Percentiles rank a stretch among this genome's conserved stretches.
phyloP scores from a whole-genome alignment of 768 basidiomycete genomes.

The Multifurca ochricompacta region DNA sequence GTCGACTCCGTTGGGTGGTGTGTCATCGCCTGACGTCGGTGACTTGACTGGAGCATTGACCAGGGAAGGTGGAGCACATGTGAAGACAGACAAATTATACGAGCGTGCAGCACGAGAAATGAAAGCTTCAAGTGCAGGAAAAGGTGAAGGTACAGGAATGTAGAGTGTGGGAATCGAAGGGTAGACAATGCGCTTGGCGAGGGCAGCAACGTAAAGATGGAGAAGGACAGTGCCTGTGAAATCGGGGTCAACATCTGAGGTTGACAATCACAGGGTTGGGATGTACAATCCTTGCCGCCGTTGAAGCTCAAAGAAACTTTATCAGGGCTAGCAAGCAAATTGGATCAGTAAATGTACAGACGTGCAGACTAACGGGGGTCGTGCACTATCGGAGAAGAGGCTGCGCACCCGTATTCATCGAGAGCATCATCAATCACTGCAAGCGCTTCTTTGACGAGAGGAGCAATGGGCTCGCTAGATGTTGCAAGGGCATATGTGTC shows the following conservation, averaged over 20 bases:
- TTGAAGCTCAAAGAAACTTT: constrained; percentile 89
- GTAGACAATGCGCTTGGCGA: constrained; percentile 36
- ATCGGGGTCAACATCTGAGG: not conserved
- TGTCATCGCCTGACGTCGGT: constrained; percentile 29
- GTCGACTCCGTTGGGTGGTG: constrained; percentile 42
- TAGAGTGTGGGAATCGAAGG: constrained; percentile 58
- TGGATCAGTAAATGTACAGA: constrained; percentile 27
- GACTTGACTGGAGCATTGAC: constrained; percentile 39
- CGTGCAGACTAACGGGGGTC: constrained; percentile 10
- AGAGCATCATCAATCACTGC: constrained; percentile 73
- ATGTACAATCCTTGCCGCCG: constrained; percentile 95
- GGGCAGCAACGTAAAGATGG: constrained; percentile 73
- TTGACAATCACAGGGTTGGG: not conserved
- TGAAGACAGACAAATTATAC: constrained; percentile 75
- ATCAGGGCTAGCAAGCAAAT: constrained; percentile 28
- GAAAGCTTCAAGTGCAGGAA: constrained; percentile 76
- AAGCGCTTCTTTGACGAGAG: constrained; percentile 68
- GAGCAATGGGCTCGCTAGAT: constrained; percentile 46
- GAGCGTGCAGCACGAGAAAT: constrained; percentile 50
- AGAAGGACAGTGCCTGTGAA: constrained; percentile 87
- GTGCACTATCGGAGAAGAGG: constrained; percentile 7
- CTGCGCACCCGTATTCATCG: constrained; percentile 71
- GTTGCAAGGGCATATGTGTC: constrained; percentile 57
- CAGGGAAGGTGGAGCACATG: constrained; percentile 32
- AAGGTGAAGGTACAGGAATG: constrained; percentile 87